Evolutionary conservation across 139 green algal species (phyloP), one percentile per base, ranked within the genome.

Genomic region (Coelastrella sp.): DNA sequence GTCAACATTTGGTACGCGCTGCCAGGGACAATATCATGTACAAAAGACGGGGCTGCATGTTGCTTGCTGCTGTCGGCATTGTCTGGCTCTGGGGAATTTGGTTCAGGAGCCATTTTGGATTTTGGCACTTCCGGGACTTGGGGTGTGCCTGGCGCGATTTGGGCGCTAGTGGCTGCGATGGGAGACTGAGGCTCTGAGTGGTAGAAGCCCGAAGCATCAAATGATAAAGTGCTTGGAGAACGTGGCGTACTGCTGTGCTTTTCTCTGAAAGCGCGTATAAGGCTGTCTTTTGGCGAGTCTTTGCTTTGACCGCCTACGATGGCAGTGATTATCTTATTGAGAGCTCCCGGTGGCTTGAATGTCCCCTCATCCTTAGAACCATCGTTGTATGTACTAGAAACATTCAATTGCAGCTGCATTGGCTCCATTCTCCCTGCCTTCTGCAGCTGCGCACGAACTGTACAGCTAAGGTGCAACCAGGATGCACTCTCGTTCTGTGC

Each of bases 241-340:
- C 61, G 35, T 79, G 8, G 35, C 68, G 84, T 49, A 76, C 61
- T n/a, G 61, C 84, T 72, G 78, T 88, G 80, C 58, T 57, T 17
- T 58, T 80, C 59, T 9, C 84, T 9, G 20, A 88, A 80, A n/a
- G 84, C 84, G 84, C 49, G 68, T 70, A 88, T 88, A 4, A 88
- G 56, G 61, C 84, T 68, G 14, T 88, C 84, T 24, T 87, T 87
- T 10, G 82, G 82, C 17, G 82, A 87, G 82, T 87, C 82, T 14
- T 49, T 49, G 35, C 35, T 49, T 49, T 87, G 82, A 9, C 82
- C 82, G 17, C 76, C 59, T 25, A 68, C 24, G 60, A 87, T 87
- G 59, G 82, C 60, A 60, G 60, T 87, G 58, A 87, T 59, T 14
- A 87, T 75, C 61, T 87, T 87, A 24, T 75, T 75, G n/a, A 87